Base-by-base conservation (phyloP, 768 basidiomycete species). In the Gloeophyllum trabeum region DNA sequence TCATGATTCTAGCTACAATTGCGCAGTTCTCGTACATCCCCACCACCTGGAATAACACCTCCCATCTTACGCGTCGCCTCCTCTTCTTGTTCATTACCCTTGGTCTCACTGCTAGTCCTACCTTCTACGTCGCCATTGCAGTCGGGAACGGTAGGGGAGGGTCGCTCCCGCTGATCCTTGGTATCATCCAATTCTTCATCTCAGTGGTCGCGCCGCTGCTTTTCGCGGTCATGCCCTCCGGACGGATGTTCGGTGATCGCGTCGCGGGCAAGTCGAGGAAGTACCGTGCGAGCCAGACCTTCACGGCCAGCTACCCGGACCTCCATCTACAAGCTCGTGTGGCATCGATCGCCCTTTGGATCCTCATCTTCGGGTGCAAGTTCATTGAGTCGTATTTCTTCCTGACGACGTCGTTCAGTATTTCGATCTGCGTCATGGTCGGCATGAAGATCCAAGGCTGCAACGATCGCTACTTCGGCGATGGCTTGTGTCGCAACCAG, bases 161-260 rank as follows among this genome's bases (percentile, higher is more conserved):
- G 14, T 73, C 77, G 14, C 68, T 94, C 13, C 73, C 96, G 3
- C 75, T 90, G 54, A 97, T 98, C 63, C 76, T 98, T 53, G 89
- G 89, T 50, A 89, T 97, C 51, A 88, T 94, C 6, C 94, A 99
- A 54, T 97, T 98, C 67, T 90, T 81, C 66, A 88, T 97, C 45
- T 87, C 93, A 20, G 81, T 90, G 39, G 63, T 79, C 42, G 88
- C 84, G 5, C 89, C 89, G 1, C 65, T 93, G 40, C 70, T 93
- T 5, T 98, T 98, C 59, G 76, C 88, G 20, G 70, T 89, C 55
- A 77, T 99, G 63, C 96, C 96, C 0, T 96, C 92, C 1, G 96
- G 92, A 0, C 80, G 94, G 16, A 97, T 98, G 91, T 99, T 99
- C 55, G 96, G 96, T 24, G 96, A 99, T 59, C 79, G 94, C n/a